Evolutionary conservation across 257 asterid genomes (phyloP).

Genomic region (Solanum piurae): DNA sequence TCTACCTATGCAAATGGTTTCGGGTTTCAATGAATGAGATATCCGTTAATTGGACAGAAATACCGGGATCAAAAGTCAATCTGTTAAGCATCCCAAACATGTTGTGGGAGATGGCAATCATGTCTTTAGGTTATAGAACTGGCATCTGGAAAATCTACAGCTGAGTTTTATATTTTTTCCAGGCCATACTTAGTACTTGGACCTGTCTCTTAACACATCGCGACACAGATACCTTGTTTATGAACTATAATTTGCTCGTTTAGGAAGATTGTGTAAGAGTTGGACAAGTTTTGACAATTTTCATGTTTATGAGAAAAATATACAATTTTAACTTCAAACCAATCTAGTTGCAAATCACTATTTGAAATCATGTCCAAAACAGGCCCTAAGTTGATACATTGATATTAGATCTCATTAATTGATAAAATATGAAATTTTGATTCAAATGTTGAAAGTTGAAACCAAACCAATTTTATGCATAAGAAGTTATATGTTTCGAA

Average conservation of each 20-base stretch:
- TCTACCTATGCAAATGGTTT: constrained; percentile 67
- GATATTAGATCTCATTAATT: background rate
- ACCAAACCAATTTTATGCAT: background rate
- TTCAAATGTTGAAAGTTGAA: background rate
- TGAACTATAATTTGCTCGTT: background rate
- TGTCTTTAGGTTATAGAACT: constrained; percentile 82
- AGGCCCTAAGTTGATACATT: background rate
- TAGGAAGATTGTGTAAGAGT: background rate
- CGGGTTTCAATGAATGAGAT: constrained; percentile 67
- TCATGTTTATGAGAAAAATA: background rate
- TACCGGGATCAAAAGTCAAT: constrained; percentile 91
- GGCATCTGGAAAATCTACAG: constrained; percentile 75
- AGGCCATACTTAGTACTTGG: background rate
- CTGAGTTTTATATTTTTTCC: constrained; percentile 8
- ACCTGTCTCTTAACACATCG: background rate
- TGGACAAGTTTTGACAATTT: background rate
- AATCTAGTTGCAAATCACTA: too few species aligned
- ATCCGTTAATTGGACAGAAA: constrained; percentile 84
- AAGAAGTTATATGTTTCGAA: too few species aligned
- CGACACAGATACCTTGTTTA: background rate
- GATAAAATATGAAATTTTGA: background rate
- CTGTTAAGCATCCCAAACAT: constrained; percentile 79
- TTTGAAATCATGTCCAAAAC: background rate
- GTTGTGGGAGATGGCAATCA: constrained; percentile 93
- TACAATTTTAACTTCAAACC: background rate